Evolutionary conservation across 495 filamentous ascomycete species (phyloP), one percentile per base, ranked within the genome.

Genomic region (Glarea lozoyensis): DNA sequence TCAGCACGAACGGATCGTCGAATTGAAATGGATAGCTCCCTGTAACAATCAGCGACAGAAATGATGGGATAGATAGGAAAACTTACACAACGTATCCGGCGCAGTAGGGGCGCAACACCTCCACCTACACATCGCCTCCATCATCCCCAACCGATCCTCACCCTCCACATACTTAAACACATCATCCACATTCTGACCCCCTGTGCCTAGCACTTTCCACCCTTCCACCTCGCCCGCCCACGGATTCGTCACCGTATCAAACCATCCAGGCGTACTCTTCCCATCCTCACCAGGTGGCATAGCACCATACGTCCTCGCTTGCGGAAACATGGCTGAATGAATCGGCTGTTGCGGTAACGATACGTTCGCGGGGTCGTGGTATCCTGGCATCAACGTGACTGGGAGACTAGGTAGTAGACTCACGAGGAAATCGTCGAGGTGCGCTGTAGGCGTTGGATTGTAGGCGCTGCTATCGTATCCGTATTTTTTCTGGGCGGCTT

Each of bases 21-120:
- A 84, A 79, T 65, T 95, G 86, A 64, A 93, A 97, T 7, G 92
- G 92, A 59, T 96, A 97, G 42, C 82, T 84, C 90, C 88, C 88
- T 94, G 48, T n/a, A n/a, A n/a, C n/a, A n/a, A n/a, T n/a, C n/a
- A n/a, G n/a, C n/a, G n/a, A n/a, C n/a, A n/a, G n/a, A n/a, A n/a
- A n/a, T n/a, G n/a, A n/a, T n/a, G n/a, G n/a, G 29, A 35, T 10
- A 44, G 35, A 22, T 20, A 7, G 27, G 21, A 31, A 37, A 30
- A 68, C 86, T 67, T 71, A 94, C 90, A 96, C 42, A 98, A 59
- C 2, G 92, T 99, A 63, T 99, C 92, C 1, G 92, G 92, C 3
- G 93, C 93, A 1, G 92, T 98, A 11, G 92, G 92, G n/a, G 90
- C 90, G 41, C 75, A 76, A 60, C 84, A 83, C 42, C 90, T 72